Percentiles rank a stretch among this genome's conserved stretches.
phyloP scores from a whole-genome alignment of 2,329 filamentous ascomycete genomes.

The Colletotrichum tanaceti region DNA sequence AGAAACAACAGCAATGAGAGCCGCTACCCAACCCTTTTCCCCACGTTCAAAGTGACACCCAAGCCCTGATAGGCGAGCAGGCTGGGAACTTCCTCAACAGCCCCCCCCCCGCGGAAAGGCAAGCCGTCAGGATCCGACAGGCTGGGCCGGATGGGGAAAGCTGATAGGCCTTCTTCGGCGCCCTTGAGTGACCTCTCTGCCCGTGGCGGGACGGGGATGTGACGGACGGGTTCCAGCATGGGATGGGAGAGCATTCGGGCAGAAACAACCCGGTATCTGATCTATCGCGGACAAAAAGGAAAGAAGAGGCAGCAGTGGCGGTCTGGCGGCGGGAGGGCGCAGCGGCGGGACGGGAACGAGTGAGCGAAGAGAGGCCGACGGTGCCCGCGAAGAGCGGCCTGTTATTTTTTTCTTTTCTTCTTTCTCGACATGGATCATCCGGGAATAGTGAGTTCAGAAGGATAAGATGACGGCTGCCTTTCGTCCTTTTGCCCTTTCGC shows the following conservation, averaged over 20 bases:
- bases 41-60: neutral
- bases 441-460: too few relatives aligned
- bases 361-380: conserved; percentile 21
- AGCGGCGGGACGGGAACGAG: conserved; percentile 18
- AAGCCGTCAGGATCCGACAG: conserved; percentile 28
- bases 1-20: neutral
- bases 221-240: conserved; percentile 28
- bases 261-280: neutral
- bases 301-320: conserved; percentile 37
- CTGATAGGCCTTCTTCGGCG: neutral
- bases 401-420: too few relatives aligned
- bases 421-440: too few relatives aligned
- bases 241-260: conserved; percentile 12
- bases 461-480: neutral
- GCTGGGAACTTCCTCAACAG: neutral
- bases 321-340: conserved; percentile 32
- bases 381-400: conserved; percentile 4
- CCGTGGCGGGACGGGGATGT: conserved; percentile 12
- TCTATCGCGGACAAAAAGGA: conserved; percentile 22
- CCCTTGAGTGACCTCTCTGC: neutral
- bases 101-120: neutral
- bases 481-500: too few relatives aligned
- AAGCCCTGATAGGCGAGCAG: conserved; percentile 22
- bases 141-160: conserved; percentile 22
- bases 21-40: neutral